Percentiles rank a stretch among this genome's conserved stretches.
phyloP scores from a whole-genome alignment of 2,329 filamentous ascomycete genomes.

The Dactylellina leptospora region DNA sequence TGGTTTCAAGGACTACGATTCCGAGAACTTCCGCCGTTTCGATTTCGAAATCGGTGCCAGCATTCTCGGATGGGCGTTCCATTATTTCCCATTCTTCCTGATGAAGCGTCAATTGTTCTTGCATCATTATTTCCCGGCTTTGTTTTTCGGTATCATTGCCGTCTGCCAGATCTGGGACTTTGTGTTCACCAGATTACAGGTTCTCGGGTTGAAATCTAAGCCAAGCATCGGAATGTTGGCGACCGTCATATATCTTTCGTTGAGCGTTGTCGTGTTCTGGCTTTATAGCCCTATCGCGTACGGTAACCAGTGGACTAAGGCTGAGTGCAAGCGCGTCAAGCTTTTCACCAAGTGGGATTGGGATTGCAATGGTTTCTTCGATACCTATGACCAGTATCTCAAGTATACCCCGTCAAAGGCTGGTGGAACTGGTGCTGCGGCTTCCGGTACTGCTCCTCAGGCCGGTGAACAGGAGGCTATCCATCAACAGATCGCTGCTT shows the following conservation, averaged over 20 bases:
- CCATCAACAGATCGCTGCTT: constrained; percentile 40
- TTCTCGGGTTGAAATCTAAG: constrained; percentile 73
- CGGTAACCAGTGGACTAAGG: constrained; percentile 91
- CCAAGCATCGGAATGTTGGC: constrained; percentile 78
- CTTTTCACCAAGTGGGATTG: constrained; percentile 92
- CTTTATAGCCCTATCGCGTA: constrained; percentile 91
- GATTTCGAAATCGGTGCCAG: constrained; percentile 94
- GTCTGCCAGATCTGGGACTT: constrained; percentile 92
- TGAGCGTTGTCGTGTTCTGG: constrained; percentile 78
- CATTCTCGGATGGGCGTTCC: constrained; percentile 92
- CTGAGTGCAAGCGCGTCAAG: constrained; percentile 85
- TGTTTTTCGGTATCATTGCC: constrained; percentile 92
- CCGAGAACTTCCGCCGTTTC: constrained; percentile 88
- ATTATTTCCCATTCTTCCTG: constrained; percentile 98
- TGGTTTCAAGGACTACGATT: constrained; percentile 84
- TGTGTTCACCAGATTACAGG: constrained; percentile 74
- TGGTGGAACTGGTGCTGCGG: constrained; percentile 22
- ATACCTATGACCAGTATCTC: constrained; percentile 45
- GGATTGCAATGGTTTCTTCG: constrained; percentile 89
- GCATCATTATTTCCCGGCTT: constrained; percentile 96
- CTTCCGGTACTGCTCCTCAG: constrained; percentile 20
- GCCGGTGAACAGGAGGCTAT: constrained; percentile 39
- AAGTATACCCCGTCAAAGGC: constrained; percentile 43
- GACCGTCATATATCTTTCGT: constrained; percentile 75
- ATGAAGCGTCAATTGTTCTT: constrained; percentile 98